Conservation (phyloP, 202 grass and related monocot species). For the Bolboschoenoplectus hybrid region DNA sequence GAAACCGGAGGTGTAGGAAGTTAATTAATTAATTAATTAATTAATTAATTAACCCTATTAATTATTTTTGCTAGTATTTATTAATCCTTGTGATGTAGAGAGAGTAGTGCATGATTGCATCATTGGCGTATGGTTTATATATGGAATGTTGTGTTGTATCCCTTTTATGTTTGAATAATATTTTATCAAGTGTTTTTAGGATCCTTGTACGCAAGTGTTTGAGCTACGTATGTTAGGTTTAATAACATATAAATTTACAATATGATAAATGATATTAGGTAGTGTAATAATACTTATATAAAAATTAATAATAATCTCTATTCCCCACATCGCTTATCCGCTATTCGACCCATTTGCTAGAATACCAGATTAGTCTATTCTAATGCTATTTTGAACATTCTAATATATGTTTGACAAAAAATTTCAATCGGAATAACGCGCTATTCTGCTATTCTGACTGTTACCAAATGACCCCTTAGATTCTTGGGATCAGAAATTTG, state of each 20-base stretch:
- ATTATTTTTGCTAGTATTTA: background rate
- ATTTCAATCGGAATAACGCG: too few relatives aligned
- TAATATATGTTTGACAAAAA: too few relatives aligned
- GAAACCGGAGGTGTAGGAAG: constrained; percentile 20
- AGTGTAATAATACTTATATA: too few relatives aligned
- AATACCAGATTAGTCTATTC: too few relatives aligned
- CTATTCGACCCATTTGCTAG: too few relatives aligned
- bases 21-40: background rate
- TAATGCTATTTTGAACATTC: too few relatives aligned
- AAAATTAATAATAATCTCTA: too few relatives aligned
- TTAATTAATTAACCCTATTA: too few relatives aligned
- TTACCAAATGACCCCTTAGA: background rate
- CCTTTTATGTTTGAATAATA: constrained; percentile 34
- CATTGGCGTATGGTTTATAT: constrained; percentile 18
- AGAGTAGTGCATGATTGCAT: background rate
- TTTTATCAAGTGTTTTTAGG: constrained; percentile 19
- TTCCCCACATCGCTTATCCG: too few relatives aligned
- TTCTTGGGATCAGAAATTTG: background rate
- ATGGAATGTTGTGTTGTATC: constrained; percentile 36
- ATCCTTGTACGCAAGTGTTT: background rate
- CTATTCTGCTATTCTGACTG: too few relatives aligned
- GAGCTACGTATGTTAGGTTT: background rate
- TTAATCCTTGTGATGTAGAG: constrained; percentile 13
- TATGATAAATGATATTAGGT: too few relatives aligned
- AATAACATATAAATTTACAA: too few relatives aligned